A percentile compares a stretch with the other conserved stretches of the same genome.
These are phyloP conservation scores for Platismatia glauca DNA, from an alignment of 495 filamentous ascomycete species.

Conservation along the genomic window DNA sequence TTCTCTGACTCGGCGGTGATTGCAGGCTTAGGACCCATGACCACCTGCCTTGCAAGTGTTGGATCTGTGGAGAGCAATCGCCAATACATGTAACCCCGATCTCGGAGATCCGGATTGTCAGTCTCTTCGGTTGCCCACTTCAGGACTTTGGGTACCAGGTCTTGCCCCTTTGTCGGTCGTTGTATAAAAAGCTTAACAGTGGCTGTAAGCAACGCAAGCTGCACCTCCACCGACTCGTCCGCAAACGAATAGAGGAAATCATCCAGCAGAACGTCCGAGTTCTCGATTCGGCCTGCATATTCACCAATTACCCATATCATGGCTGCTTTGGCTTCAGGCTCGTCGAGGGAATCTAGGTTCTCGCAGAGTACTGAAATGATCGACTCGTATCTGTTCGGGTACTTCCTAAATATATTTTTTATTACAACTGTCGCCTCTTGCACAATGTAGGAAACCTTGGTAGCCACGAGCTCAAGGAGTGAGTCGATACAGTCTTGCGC, in stretches of 20 bases:
- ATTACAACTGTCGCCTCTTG: constrained; percentile 99
- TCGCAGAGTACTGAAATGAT: constrained; percentile 95
- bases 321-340: constrained; percentile 98
- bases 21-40: constrained; percentile 95
- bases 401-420: constrained; percentile 97
- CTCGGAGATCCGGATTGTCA: constrained; percentile 92
- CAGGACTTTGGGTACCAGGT: constrained; percentile 88
- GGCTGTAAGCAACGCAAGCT: constrained; percentile 87
- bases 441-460: constrained; percentile 99
- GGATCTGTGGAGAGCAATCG: constrained; percentile 91
- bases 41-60: constrained; percentile 70
- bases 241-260: constrained; percentile 90
- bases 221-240: constrained; percentile 91
- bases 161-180: constrained; percentile 86
- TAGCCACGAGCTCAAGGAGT: constrained; percentile 84
- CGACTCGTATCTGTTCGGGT: constrained; percentile 95
- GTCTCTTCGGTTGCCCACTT: constrained; percentile 99
- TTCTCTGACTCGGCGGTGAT: constrained; percentile 97
- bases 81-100: constrained; percentile 99
- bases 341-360: constrained; percentile 92
- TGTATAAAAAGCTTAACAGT: constrained; percentile 99
- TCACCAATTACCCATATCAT: constrained; percentile 99
- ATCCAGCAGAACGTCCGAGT: constrained; percentile 85
- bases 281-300: constrained; percentile 94
- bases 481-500: constrained; percentile 85